phyloP scores from a whole-genome alignment of 768 basidiomycete species.

The Lactarius deliciosus region DNA sequence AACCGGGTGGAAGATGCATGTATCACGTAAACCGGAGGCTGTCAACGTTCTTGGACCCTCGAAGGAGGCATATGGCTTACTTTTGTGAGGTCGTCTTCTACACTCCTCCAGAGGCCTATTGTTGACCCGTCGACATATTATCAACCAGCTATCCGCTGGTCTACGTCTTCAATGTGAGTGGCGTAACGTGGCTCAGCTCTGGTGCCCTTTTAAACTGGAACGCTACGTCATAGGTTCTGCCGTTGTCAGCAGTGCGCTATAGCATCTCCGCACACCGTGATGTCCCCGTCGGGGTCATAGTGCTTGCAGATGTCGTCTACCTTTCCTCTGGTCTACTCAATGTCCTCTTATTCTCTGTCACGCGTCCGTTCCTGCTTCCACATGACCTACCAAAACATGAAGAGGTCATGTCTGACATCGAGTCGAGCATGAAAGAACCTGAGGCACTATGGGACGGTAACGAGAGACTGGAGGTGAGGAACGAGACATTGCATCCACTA shows the following conservation, averaged over 20 bases:
- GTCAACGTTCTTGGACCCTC: neutral
- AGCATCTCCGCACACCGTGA: conserved; percentile 35
- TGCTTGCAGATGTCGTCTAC: conserved; percentile 43
- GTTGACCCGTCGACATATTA: neutral
- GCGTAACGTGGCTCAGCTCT: neutral
- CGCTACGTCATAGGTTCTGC: conserved; percentile 34
- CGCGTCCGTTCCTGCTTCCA: conserved; percentile 42
- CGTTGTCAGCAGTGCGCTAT: conserved; percentile 44
- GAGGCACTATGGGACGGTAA: conserved; percentile 1
- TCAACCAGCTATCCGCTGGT: conserved; percentile 45
- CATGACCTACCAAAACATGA: conserved; percentile 1
- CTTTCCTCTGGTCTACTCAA: conserved; percentile 47
- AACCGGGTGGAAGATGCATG: conserved; percentile 34
- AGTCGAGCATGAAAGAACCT: conserved; percentile 24
- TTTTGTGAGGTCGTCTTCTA: neutral
- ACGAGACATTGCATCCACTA: neutral
- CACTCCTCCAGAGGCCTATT: neutral
- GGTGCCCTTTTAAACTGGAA: neutral
- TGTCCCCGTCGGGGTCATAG: conserved; percentile 40
- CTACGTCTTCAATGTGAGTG: conserved; percentile 39
- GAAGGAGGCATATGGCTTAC: conserved; percentile 1
- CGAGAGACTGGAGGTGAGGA: neutral
- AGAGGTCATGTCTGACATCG: neutral
- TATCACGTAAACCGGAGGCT: neutral
- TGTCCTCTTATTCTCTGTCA: conserved; percentile 39